A percentile compares a stretch with the other conserved stretches of the same genome.
Evolutionary conservation across 2,329 filamentous ascomycete species (phyloP).

Genomic region (Aspergillus chevalieri): DNA sequence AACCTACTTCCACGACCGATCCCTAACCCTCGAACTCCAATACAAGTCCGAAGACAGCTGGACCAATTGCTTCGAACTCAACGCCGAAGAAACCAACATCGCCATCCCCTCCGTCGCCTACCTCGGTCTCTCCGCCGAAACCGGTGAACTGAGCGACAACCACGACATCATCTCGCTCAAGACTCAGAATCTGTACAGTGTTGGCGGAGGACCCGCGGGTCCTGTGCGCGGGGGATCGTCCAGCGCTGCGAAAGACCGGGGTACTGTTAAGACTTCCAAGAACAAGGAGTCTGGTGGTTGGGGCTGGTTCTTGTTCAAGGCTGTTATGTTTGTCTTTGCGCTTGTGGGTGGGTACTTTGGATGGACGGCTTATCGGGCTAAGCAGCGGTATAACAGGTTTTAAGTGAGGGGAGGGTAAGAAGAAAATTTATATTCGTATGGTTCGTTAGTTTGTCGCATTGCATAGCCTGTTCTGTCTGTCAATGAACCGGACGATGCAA

Average conservation of each 20-base stretch:
- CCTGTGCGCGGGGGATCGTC: slow-evolving; percentile 15
- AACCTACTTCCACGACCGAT: slow-evolving; percentile 96
- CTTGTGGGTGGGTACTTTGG: slow-evolving; percentile 74
- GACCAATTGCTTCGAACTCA: slow-evolving; percentile 77
- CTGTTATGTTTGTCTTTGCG: slow-evolving; percentile 66
- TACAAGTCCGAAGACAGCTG: slow-evolving; percentile 89
- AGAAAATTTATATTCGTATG: slow-evolving; percentile 5
- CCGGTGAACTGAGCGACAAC: slow-evolving; percentile 93
- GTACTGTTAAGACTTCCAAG: slow-evolving; percentile 11
- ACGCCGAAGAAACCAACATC: slow-evolving; percentile 55
- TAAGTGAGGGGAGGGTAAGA: slow-evolving; percentile 11
- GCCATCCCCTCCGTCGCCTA: slow-evolving; percentile 70
- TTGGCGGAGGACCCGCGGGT: slow-evolving; percentile 20
- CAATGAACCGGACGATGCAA: neutral
- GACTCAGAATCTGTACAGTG: slow-evolving; percentile 79
- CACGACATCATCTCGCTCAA: slow-evolving; percentile 89
- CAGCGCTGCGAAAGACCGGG: slow-evolving; percentile 18
- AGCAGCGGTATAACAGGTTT: slow-evolving; percentile 43
- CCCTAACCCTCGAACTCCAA: slow-evolving; percentile 80
- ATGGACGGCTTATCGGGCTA: slow-evolving; percentile 72
- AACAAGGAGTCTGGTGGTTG: slow-evolving; percentile 45
- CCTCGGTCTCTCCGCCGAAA: slow-evolving; percentile 65
- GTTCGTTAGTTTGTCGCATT: slow-evolving; percentile 5
- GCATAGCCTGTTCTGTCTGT: neutral
- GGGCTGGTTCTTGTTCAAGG: slow-evolving; percentile 73